Conservation (phyloP, 345 rosid genomes). For the Camelina sativa region DNA sequence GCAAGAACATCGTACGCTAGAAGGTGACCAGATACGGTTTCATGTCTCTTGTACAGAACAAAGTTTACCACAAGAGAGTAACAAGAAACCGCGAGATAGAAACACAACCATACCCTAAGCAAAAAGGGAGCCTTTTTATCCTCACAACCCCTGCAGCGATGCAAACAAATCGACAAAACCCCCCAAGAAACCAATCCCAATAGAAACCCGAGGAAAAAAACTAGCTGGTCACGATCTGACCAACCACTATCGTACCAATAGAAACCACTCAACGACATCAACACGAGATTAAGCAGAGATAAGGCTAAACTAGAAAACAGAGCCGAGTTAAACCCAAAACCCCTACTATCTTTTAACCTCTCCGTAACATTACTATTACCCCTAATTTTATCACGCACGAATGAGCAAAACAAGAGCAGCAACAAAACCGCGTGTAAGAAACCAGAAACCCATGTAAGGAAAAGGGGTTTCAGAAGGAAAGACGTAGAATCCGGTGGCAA, state of each 20-base stretch:
- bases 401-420: conserved; percentile 45
- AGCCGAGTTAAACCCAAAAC: conserved; percentile 49
- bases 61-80: conserved; percentile 65
- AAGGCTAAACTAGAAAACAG: conserved; percentile 58
- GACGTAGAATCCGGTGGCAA: conserved; percentile 34
- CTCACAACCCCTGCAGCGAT: conserved; percentile 43
- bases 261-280: conserved; percentile 62
- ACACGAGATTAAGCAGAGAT: conserved; percentile 55
- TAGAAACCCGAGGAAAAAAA: conserved; percentile 57
- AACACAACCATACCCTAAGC: conserved; percentile 74
- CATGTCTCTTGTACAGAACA: conserved; percentile 47
- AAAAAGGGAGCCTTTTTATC: conserved; percentile 53
- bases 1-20: conserved; percentile 51
- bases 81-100: conserved; percentile 60
- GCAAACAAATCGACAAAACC: conserved; percentile 51
- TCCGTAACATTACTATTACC: conserved; percentile 19
- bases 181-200: conserved; percentile 68
- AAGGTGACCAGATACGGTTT: conserved; percentile 40
- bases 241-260: conserved; percentile 66
- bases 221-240: conserved; percentile 54
- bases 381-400: conserved; percentile 47
- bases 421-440: conserved; percentile 56
- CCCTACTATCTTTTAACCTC: conserved; percentile 31
- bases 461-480: conserved; percentile 54
- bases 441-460: conserved; percentile 55